Evolutionary conservation across 139 green algal genomes (phyloP).

Genomic region (Picochlorum sp.): DNA sequence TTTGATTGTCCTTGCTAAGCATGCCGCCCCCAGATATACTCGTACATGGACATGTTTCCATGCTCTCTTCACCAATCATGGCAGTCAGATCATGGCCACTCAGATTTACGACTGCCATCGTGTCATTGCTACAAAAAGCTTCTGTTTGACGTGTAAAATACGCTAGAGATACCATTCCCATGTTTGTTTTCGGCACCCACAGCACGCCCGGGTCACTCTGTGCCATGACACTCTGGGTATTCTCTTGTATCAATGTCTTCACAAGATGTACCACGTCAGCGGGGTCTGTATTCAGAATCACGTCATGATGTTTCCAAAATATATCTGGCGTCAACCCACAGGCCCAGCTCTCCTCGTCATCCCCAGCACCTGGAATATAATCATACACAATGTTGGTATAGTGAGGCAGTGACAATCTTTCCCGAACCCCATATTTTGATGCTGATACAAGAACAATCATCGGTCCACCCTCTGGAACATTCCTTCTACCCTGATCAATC

Average conservation of each 20-base stretch:
- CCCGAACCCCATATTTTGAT: constrained; percentile 58
- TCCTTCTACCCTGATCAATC: constrained; percentile 55
- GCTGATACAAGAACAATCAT: constrained; percentile 30
- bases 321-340: constrained; percentile 62
- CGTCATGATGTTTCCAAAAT: constrained; percentile 54
- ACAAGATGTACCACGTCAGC: constrained; percentile 29
- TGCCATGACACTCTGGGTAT: neutral
- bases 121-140: neutral
- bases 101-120: neutral
- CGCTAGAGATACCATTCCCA: too few species aligned
- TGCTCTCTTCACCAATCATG: neutral
- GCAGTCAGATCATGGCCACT: neutral
- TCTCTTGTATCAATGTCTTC: constrained; percentile 32
- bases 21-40: neutral
- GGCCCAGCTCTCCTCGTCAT: constrained; percentile 95
- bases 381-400: constrained; percentile 21
- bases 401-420: too few species aligned
- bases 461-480: neutral
- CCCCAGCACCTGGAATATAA: constrained; percentile 81
- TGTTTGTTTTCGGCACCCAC: too few species aligned
- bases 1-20: neutral
- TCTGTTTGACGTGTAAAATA: too few species aligned
- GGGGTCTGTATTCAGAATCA: constrained; percentile 47
- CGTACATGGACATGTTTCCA: neutral
- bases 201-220: too few species aligned